Base-by-base conservation (phyloP, 2,329 filamentous ascomycete genomes). In the Thielaviopsis populi region DNA sequence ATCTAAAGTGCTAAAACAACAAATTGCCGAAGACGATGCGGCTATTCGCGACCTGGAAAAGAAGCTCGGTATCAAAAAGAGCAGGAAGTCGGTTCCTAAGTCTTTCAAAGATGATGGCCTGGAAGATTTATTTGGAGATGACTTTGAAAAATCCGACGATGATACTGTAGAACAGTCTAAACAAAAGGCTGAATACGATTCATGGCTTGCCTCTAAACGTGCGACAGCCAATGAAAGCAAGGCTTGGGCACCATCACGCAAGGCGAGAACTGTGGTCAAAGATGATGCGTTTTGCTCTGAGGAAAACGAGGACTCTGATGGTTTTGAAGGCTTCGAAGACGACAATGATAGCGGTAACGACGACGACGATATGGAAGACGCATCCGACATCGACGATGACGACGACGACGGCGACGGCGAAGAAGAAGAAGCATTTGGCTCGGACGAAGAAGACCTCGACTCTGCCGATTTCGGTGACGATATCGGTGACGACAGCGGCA, bases 21-120 rank as follows among this genome's bases (percentile, higher is more conserved):
- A 82, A 68, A 76, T 96, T 3, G 85, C 83, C 0, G 79, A 89
- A 67, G 92, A 99, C 65, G 91, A 97, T 70, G 88, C 85, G 1
- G 90, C 96, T 69, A 97, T 99, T 69, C 86, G 87, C 22, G 85
- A 85, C 2, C 77, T 96, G 40, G 94, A 99, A 75, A 91, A 86
- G 73, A 95, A 89, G 70, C 76, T 99, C 2, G 92, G 94, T 0
- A 80, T 96, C 41, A 85, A 80, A 68, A 89, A 86, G 71, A 83
- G 84, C 62, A 87, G 86, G 66, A 95, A 90, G 70, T 85, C 82
- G 40, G 73, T 89, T 4, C 85, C 86, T 0, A 86, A 88, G 68
- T 79, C 84, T 0, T 90, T 91, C 69, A 81, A 83, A 22, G 88
- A 95, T 6, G 91, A 96, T 70, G 92, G 91, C 0, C 75, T 97